These are phyloP conservation scores for Cyathus striatus DNA, from an alignment of 768 basidiomycete species.

Conservation along the genomic window DNA sequence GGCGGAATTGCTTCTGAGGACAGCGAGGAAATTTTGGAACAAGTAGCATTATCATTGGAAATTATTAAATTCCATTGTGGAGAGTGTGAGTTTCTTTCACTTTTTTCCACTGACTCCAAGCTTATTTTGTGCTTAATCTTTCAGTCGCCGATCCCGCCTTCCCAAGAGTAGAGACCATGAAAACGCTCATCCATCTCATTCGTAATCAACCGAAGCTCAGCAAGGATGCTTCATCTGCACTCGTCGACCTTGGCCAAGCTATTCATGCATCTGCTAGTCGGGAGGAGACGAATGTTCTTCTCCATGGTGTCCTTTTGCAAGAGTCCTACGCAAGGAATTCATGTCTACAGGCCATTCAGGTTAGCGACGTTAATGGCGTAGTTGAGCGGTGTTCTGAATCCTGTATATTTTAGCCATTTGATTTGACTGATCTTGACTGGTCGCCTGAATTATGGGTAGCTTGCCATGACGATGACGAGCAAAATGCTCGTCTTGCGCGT, in stretches of 20 bases:
- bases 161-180: slow-evolving; percentile 68
- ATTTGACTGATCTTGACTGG: slow-evolving; percentile 93
- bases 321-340: slow-evolving; percentile 86
- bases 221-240: slow-evolving; percentile 77
- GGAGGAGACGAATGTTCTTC: slow-evolving; percentile 60
- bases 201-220: slow-evolving; percentile 72
- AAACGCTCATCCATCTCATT: slow-evolving; percentile 68
- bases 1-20: slow-evolving; percentile 67
- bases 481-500: slow-evolving; percentile 76
- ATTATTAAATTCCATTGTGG: slow-evolving; percentile 67
- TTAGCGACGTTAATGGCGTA: slow-evolving; percentile 28
- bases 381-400: neutral
- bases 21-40: slow-evolving; percentile 72
- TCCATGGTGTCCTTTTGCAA: slow-evolving; percentile 74
- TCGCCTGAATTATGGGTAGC: slow-evolving; percentile 85
- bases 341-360: slow-evolving; percentile 88
- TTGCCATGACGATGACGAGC: slow-evolving; percentile 80
- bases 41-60: slow-evolving; percentile 70
- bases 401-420: slow-evolving; percentile 63
- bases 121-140: neutral
- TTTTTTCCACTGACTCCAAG: slow-evolving; percentile 40
- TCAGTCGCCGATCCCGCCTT: slow-evolving; percentile 67
- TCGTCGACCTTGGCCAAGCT: slow-evolving; percentile 78
- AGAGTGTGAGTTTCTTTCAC: slow-evolving; percentile 52
- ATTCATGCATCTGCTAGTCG: slow-evolving; percentile 58